phyloP scores from a whole-genome alignment of 805 yeast genomes.

The Diddensiella transvaalensis region DNA sequence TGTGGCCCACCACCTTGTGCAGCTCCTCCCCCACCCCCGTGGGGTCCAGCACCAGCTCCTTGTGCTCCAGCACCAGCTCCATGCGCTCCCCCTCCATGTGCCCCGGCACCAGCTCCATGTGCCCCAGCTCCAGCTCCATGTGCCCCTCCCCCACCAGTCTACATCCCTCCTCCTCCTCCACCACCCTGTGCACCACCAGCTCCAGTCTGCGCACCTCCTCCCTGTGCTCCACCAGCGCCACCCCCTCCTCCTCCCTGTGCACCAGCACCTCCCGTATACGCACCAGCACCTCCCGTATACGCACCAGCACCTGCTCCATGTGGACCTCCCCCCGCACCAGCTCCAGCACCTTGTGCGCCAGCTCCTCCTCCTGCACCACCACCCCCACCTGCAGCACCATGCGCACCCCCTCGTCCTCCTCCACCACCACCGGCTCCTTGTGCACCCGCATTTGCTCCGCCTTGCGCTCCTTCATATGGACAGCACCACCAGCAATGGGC shows the following conservation, averaged over 20 bases:
- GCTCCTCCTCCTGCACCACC: not conserved
- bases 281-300: constrained; percentile 1
- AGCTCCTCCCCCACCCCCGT: constrained; percentile 1
- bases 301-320: constrained; percentile 7
- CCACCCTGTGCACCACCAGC: constrained; percentile 5
- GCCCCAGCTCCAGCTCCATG: not conserved
- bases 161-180: not conserved
- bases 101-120: not conserved
- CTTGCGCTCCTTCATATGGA: not conserved
- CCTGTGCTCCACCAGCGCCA: constrained; percentile 14
- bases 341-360: not conserved
- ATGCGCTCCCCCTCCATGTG: not conserved
- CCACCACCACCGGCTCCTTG: not conserved
- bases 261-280: not conserved
- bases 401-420: not conserved
- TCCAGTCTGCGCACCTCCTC: constrained; percentile 6
- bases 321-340: not conserved
- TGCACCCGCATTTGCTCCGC: not conserved
- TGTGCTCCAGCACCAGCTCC: constrained; percentile 2
- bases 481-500: not conserved
- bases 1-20: too few relatives aligned
- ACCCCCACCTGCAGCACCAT: not conserved
- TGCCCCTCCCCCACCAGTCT: not conserved
- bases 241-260: constrained; percentile 9
- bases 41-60: not conserved